These are phyloP conservation scores for Globisporangium abappressorium DNA, from an alignment of 352 stramenopile species.

Conservation along the genomic window DNA sequence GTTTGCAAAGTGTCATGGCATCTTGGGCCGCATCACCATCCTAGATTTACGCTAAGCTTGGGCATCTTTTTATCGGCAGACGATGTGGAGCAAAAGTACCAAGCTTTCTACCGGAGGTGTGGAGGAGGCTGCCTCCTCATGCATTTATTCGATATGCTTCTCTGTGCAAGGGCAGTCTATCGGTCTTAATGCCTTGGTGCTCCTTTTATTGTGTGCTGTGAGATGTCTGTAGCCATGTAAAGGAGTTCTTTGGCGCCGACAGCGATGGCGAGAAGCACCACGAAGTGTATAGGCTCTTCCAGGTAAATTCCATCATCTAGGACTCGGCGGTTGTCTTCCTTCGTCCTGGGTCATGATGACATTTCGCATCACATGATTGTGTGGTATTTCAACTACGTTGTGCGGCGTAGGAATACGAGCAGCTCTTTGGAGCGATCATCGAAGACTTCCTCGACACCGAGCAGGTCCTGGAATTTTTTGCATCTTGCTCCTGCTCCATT, in stretches of 20 bases:
- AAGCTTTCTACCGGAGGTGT: slow-evolving; percentile 14
- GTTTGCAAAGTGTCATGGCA: no score
- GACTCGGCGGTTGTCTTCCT: no score
- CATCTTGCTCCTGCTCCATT: neutral
- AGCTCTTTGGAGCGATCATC: slow-evolving; percentile 44
- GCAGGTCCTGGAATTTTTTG: slow-evolving; percentile 16
- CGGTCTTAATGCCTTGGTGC: neutral
- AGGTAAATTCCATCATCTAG: slow-evolving; percentile 14
- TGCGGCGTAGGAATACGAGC: slow-evolving; percentile 39
- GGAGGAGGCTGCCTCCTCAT: no score
- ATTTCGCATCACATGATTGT: no score
- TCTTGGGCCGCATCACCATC: no score
- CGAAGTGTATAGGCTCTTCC: slow-evolving; percentile 40
- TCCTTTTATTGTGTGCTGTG: neutral
- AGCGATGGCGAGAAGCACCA: slow-evolving; percentile 35
- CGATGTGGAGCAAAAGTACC: slow-evolving; percentile 15
- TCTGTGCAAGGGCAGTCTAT: neutral
- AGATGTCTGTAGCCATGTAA: slow-evolving; percentile 25
- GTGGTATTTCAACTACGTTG: no score
- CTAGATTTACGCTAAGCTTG: neutral
- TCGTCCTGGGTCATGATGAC: no score
- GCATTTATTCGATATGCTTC: neutral
- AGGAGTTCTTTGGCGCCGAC: slow-evolving; percentile 31
- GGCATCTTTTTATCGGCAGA: slow-evolving; percentile 5
- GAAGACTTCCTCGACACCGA: slow-evolving; percentile 41